Percentiles rank a stretch among this genome's conserved stretches.
phyloP scores from a whole-genome alignment of 2,329 filamentous ascomycete species.

The Orbilia ellipsospora region DNA sequence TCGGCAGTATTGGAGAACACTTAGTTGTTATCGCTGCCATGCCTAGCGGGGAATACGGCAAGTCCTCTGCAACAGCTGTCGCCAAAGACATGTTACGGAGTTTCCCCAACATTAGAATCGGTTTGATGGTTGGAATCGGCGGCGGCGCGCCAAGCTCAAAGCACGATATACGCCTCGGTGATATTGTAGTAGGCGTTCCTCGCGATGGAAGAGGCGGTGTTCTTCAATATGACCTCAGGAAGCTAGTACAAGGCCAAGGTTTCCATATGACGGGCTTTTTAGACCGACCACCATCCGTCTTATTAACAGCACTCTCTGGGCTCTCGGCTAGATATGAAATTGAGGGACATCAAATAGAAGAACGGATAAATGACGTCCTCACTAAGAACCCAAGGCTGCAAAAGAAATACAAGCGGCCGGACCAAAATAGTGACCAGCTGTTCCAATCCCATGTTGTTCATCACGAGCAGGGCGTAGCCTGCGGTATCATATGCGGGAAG shows the following conservation, averaged over 20 bases:
- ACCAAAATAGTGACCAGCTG: too few relatives aligned
- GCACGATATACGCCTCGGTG: conserved; percentile 41
- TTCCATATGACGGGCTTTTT: too few relatives aligned
- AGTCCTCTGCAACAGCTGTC: conserved; percentile 23
- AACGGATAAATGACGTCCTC: too few relatives aligned
- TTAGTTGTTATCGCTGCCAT: conserved; percentile 31
- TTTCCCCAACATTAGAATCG: conserved; percentile 21
- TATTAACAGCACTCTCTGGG: too few relatives aligned
- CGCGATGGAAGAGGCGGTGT: conserved; percentile 17
- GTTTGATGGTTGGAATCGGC: conserved; percentile 33
- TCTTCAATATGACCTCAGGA: conserved; percentile 46
- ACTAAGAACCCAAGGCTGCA: too few relatives aligned
- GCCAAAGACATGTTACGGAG: conserved; percentile 20
- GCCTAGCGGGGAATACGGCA: conserved; percentile 17
- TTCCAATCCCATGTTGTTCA: too few relatives aligned
- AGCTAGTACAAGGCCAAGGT: not conserved
- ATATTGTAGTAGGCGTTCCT: conserved; percentile 32
- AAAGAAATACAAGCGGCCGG: too few relatives aligned
- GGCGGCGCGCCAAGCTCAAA: conserved; percentile 41
- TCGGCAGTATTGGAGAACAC: conserved; percentile 22
- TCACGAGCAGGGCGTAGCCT: too few relatives aligned
- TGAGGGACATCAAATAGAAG: too few relatives aligned
- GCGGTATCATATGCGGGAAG: conserved; percentile 12
- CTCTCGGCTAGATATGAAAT: too few relatives aligned
- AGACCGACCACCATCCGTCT: too few relatives aligned